Base-by-base conservation (phyloP, 257 asterid genomes). In the Anisodus acutangulus region DNA sequence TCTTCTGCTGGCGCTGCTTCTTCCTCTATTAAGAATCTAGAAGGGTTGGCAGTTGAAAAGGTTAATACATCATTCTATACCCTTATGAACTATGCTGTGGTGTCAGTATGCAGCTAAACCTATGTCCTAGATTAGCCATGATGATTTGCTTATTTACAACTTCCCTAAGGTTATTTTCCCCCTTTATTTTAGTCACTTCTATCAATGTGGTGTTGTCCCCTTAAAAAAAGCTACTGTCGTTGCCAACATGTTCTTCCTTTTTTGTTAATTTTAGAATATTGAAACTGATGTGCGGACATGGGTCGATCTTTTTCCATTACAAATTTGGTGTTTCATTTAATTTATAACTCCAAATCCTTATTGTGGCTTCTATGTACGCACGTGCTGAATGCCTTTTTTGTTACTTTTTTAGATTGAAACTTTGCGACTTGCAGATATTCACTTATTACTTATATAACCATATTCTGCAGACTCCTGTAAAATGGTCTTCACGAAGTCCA, bases 391-490 rank as follows among this genome's bases (percentile, higher is more conserved):
- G 59, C 58, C 19, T 72, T 12, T 47, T 47, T 26, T 72, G 59
- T 8, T 22, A 19, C 60, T 9, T 6, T 12, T 76, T 76, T 51
- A 12, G 81, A 5, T 76, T 76, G 60, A 17, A 74, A 76, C 39
- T 51, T 51, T 26, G 22, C 63, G 26, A 51, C 45, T 51, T 76
- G 62, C 81, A 51, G 26, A 22, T 76, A 76, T 22, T 22, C 81
- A 76, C 81, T 51, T 70, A 41, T 12, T 41, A 85, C 83, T 70
- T 76, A 51, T 49, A 11, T 12, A 76, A 26, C 47, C 45, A 80
- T 83, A 81, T 84, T 85, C 81, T 83, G 67, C 92, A 92, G 93
- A 90, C 88, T 87, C 87, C 84, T 85, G 89, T 85, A 83, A 91
- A 88, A 85, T 51, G 83, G 79, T 85, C 88, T 78, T 83, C 86